phyloP scores from a whole-genome alignment of 305 asterid genomes.

The Petunia hybrid region DNA sequence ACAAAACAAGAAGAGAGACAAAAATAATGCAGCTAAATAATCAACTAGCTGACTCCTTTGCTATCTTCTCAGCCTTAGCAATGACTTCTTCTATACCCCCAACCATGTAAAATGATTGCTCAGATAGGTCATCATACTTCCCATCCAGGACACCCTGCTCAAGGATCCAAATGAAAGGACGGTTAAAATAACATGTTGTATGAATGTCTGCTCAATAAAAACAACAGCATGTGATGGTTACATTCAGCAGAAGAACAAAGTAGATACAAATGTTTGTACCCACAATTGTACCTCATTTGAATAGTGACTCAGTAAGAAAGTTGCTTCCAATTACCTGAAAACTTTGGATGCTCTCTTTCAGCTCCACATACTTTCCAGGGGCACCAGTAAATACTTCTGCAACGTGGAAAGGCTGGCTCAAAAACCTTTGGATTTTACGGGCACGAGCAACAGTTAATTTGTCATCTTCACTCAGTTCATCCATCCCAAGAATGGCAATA shows the following conservation, averaged over 20 bases:
- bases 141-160: slow-evolving; percentile 81
- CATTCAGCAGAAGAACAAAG: neutral
- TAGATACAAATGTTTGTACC: neutral
- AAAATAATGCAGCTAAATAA: neutral
- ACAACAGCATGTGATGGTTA: neutral
- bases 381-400: slow-evolving; percentile 77
- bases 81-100: slow-evolving; percentile 86
- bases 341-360: slow-evolving; percentile 61
- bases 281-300: neutral
- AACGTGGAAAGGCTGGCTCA: slow-evolving; percentile 75
- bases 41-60: slow-evolving; percentile 63
- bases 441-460: slow-evolving; percentile 58
- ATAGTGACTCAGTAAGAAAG: neutral
- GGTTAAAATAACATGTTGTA: neutral
- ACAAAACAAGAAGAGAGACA: slow-evolving; percentile 5
- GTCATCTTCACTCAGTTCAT: slow-evolving; percentile 63
- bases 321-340: slow-evolving; percentile 53
- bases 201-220: neutral
- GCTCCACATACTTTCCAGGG: slow-evolving; percentile 67
- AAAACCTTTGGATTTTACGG: slow-evolving; percentile 59
- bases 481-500: slow-evolving; percentile 63
- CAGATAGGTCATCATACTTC: slow-evolving; percentile 73
- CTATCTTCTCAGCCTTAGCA: slow-evolving; percentile 84
- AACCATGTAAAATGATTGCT: slow-evolving; percentile 83
- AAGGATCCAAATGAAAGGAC: slow-evolving; percentile 22